phyloP scores from a whole-genome alignment of 306 rosid genomes.

The Dalbergia cochinchinensis region DNA sequence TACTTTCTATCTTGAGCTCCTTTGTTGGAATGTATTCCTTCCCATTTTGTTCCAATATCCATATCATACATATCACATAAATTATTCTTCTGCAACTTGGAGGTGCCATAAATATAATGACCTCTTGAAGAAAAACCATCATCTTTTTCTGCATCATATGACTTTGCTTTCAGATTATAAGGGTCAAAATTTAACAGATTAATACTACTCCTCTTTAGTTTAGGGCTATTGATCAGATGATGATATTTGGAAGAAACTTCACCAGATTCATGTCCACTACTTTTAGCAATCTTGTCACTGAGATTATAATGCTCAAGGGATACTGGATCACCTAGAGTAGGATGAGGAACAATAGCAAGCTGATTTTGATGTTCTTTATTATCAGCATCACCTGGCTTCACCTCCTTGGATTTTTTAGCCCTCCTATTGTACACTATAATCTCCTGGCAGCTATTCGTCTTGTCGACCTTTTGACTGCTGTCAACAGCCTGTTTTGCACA shows the following conservation, averaged over 20 bases:
- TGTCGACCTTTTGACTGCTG: slow-evolving; percentile 35
- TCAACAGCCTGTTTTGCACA: slow-evolving; percentile 31
- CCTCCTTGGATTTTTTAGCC: slow-evolving; percentile 20
- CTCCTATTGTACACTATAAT: slow-evolving; percentile 45
- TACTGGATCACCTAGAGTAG: slow-evolving; percentile 51
- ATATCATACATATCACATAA: slow-evolving; percentile 55
- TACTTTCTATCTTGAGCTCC: slow-evolving; percentile 43
- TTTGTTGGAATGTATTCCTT: slow-evolving; percentile 49
- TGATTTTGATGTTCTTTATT: slow-evolving; percentile 43
- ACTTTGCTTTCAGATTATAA: slow-evolving; percentile 28
- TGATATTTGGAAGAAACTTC: slow-evolving; percentile 52
- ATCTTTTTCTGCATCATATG: slow-evolving; percentile 45
- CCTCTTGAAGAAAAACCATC: slow-evolving; percentile 46
- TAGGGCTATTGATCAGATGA: slow-evolving; percentile 45
- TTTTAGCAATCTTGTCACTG: slow-evolving; percentile 42
- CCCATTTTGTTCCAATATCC: slow-evolving; percentile 66
- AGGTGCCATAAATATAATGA: slow-evolving; percentile 46
- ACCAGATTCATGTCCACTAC: slow-evolving; percentile 44
- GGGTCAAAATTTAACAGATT: slow-evolving; percentile 43
- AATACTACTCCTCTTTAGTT: slow-evolving; percentile 46
- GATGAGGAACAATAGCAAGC: slow-evolving; percentile 67
- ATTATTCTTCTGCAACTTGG: slow-evolving; percentile 55
- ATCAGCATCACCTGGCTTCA: slow-evolving; percentile 46
- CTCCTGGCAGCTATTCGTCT: slow-evolving; percentile 32
- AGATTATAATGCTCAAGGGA: slow-evolving; percentile 47